Conservation (phyloP, 805 yeast species). For the Scheffersomyces lignosus region DNA sequence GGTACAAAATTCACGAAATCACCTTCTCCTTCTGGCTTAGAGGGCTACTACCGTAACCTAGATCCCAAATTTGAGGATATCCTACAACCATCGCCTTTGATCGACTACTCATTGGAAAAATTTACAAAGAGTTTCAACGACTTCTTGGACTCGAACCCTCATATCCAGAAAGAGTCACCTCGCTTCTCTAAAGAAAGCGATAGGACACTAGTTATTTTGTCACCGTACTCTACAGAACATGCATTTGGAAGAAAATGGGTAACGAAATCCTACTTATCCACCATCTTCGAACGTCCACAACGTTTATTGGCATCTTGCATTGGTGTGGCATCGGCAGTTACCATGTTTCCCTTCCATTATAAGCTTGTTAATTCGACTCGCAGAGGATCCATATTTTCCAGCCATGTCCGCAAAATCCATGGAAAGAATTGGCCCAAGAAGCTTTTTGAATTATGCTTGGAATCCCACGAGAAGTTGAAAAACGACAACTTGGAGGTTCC, state of each 20-base stretch:
- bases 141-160: conserved; percentile 44
- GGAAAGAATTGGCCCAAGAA: conserved; percentile 72
- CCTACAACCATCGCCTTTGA: conserved; percentile 33
- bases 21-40: conserved; percentile 5
- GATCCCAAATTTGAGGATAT: conserved; percentile 27
- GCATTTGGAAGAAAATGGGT: conserved; percentile 78
- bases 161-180: conserved; percentile 41
- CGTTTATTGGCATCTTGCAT: conserved; percentile 72
- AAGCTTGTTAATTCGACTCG: conserved; percentile 48
- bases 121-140: conserved; percentile 45
- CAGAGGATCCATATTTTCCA: conserved; percentile 48
- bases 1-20: conserved; percentile 2
- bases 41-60: conserved; percentile 6
- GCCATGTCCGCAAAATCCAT: conserved; percentile 69
- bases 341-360: conserved; percentile 64
- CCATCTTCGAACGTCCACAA: conserved; percentile 84
- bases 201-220: conserved; percentile 59
- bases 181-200: conserved; percentile 35
- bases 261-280: conserved; percentile 58
- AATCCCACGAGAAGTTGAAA: conserved; percentile 54
- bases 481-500: conserved; percentile 70
- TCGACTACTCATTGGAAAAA: conserved; percentile 33
- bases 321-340: conserved; percentile 73
- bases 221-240: conserved; percentile 72
- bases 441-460: conserved; percentile 56